phyloP scores from a whole-genome alignment of 2,329 filamentous ascomycete species.

The Emergomyces orientalis region DNA sequence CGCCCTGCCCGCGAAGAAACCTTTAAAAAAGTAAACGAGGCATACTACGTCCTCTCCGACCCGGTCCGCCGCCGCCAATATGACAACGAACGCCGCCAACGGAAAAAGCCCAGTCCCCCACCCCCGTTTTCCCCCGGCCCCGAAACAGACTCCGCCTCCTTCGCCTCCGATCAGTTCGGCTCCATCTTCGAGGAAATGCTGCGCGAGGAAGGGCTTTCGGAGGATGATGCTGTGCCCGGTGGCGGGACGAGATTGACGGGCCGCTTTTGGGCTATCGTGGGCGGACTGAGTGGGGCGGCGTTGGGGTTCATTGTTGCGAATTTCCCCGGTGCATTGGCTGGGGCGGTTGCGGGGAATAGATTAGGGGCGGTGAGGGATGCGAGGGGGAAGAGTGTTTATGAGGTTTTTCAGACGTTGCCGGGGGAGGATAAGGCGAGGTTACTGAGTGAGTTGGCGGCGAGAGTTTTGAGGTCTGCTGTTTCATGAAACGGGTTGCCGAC shows the following conservation, averaged over 20 bases:
- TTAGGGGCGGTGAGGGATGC: constrained; percentile 84
- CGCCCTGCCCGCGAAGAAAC: constrained; percentile 70
- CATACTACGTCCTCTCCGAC: constrained; percentile 87
- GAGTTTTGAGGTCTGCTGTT: constrained; percentile 54
- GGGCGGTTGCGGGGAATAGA: constrained; percentile 83
- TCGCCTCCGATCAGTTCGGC: constrained; percentile 75
- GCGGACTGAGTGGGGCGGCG: constrained; percentile 76
- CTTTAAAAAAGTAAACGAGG: constrained; percentile 88
- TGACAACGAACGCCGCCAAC: constrained; percentile 56
- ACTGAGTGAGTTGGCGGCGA: constrained; percentile 72
- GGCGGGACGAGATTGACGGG: constrained; percentile 46
- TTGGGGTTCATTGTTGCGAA: constrained; percentile 95
- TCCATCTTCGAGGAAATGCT: constrained; percentile 85
- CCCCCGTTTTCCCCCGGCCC: constrained; percentile 9
- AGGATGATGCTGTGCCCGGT: constrained; percentile 50
- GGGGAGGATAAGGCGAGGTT: constrained; percentile 71
- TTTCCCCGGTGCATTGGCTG: constrained; percentile 77
- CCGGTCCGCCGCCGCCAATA: constrained; percentile 68
- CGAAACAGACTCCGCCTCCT: constrained; percentile 23
- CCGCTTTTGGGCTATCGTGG: constrained; percentile 76
- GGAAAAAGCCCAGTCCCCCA: background rate
- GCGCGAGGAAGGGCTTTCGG: constrained; percentile 72
- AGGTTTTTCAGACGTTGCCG: constrained; percentile 79
- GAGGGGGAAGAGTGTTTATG: constrained; percentile 89
- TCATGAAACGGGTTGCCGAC: background rate